Conservation (phyloP, 2,329 filamentous ascomycete genomes). For the Diaporthe caulivora region DNA sequence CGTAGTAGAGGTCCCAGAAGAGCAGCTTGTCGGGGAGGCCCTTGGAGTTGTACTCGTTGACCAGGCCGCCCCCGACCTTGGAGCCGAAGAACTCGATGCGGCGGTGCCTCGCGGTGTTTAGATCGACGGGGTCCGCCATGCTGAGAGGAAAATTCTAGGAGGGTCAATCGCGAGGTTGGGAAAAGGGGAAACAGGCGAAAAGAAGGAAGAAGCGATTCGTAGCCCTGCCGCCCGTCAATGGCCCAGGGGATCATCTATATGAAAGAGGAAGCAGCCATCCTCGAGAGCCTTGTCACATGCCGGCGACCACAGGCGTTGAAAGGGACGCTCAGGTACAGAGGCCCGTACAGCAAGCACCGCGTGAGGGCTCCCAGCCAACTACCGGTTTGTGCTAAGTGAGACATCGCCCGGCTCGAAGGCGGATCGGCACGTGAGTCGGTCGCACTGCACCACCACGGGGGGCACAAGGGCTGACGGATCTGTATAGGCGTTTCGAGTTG, state of each 20-base stretch:
- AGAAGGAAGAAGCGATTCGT: background rate
- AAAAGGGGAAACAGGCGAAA: background rate
- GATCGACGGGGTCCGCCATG: background rate
- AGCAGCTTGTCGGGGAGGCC: slow-evolving; percentile 66
- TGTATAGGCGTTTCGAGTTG: background rate
- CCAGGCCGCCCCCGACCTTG: slow-evolving; percentile 66
- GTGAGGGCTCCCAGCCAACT: background rate
- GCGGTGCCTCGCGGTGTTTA: background rate
- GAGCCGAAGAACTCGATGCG: slow-evolving; percentile 65
- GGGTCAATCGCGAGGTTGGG: background rate
- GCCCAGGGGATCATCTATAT: background rate
- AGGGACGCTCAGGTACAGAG: background rate
- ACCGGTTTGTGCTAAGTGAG: background rate
- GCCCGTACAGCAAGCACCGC: background rate
- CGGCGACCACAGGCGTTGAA: background rate
- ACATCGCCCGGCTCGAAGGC: background rate
- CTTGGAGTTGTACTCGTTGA: slow-evolving; percentile 72
- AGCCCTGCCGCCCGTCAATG: background rate
- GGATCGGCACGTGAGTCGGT: slow-evolving; percentile 20
- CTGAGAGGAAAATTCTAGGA: background rate
- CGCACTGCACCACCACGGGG: background rate
- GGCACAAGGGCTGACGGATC: slow-evolving; percentile 7
- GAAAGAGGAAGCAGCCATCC: background rate
- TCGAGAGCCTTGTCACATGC: slow-evolving; percentile 22
- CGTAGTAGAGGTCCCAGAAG: slow-evolving; percentile 64